These are phyloP conservation scores for Aphanomyces invadans DNA, from an alignment of 352 stramenopile species.

Conservation along the genomic window DNA sequence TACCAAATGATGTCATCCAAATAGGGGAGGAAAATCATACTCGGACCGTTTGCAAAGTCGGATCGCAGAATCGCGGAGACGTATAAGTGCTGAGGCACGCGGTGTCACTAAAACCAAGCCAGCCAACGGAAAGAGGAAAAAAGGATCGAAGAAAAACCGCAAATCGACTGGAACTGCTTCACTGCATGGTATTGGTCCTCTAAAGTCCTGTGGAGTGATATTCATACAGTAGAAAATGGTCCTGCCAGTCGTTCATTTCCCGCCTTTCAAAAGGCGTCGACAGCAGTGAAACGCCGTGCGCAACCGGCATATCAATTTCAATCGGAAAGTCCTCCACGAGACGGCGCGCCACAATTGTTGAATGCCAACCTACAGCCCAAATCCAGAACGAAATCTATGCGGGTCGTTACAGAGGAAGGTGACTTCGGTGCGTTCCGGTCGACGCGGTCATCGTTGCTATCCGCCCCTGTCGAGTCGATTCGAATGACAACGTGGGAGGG, in stretches of 20 bases:
- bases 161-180: no score
- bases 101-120: neutral
- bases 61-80: neutral
- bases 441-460: neutral
- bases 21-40: constrained; percentile 3
- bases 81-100: neutral
- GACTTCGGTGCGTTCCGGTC: constrained; percentile 7
- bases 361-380: constrained; percentile 12
- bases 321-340: neutral
- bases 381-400: constrained; percentile 1
- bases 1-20: neutral
- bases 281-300: no score
- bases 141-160: neutral
- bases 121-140: neutral
- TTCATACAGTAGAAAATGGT: no score
- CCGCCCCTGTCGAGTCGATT: neutral
- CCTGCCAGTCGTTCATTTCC: no score
- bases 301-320: neutral
- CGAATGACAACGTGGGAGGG: constrained; percentile 9
- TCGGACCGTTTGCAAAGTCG: constrained; percentile 5
- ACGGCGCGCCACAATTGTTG: neutral
- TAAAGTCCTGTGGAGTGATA: no score
- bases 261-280: neutral
- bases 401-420: constrained; percentile 2
- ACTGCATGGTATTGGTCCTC: no score